phyloP scores from a whole-genome alignment of 1,284 basidiomycete species.

The Coniophora puteana region DNA sequence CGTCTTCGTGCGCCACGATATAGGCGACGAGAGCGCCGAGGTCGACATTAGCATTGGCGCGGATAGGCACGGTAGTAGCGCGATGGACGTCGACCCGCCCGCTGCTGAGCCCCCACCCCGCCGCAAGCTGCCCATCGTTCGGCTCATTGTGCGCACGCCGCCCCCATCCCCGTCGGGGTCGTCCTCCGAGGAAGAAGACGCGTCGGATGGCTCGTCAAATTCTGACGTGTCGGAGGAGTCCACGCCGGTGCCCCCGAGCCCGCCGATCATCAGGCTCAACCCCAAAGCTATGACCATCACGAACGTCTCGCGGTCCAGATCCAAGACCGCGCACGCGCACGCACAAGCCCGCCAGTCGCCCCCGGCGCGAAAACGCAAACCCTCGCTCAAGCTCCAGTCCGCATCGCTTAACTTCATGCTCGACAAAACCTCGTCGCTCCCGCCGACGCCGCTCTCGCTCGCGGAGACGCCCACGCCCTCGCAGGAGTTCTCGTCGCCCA shows the following conservation, averaged over 20 bases:
- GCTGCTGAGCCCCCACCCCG: not conserved
- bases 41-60: conserved; percentile 43
- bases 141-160: not conserved
- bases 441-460: conserved; percentile 7
- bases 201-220: conserved; percentile 11
- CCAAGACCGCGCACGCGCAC: not conserved
- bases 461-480: conserved; percentile 10
- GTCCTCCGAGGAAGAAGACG: conserved; percentile 9
- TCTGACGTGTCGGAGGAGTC: no score
- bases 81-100: conserved; percentile 9
- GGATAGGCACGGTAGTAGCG: conserved; percentile 12
- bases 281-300: conserved; percentile 4
- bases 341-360: conserved; percentile 2
- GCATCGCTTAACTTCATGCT: conserved; percentile 12
- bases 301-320: not conserved
- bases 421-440: conserved; percentile 11
- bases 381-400: conserved; percentile 28
- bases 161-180: conserved; percentile 6
- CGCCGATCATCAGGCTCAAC: no score
- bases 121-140: not conserved
- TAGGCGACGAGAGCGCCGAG: conserved; percentile 56
- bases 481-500: no score
- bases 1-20: conserved; percentile 51
- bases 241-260: conserved; percentile 4
- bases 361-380: conserved; percentile 25